Evolutionary conservation across 2,329 filamentous ascomycete species (phyloP).

Genomic region (Sporothrix pseudoabietina): DNA sequence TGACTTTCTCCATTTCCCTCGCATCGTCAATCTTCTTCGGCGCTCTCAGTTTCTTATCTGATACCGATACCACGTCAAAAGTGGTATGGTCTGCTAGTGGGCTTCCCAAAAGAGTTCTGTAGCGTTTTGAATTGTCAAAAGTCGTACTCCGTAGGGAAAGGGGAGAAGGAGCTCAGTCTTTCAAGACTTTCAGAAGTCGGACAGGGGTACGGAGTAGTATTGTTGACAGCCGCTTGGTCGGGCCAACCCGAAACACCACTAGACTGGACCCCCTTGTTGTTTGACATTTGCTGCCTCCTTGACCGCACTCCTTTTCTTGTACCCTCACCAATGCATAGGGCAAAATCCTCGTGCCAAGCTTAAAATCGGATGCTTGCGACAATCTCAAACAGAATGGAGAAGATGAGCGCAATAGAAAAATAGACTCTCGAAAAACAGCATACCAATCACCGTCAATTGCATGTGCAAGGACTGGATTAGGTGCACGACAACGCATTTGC

Average conservation of each 20-base stretch:
- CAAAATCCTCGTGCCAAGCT: not conserved
- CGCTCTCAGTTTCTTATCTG: constrained; percentile 12
- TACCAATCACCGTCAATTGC: not conserved
- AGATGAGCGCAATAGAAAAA: not conserved
- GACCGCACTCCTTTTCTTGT: constrained; percentile 18
- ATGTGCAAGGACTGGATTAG: not conserved
- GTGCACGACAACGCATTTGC: not conserved
- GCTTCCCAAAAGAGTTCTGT: not conserved
- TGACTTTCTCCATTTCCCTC: not conserved
- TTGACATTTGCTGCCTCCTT: not conserved
- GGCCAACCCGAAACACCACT: constrained; percentile 25
- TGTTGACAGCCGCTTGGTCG: constrained; percentile 1
- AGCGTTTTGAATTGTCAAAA: not conserved
- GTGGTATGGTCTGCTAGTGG: not conserved
- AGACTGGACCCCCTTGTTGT: not conserved
- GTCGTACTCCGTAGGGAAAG: not conserved
- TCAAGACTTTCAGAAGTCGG: no score
- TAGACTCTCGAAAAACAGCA: not conserved
- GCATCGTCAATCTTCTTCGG: not conserved
- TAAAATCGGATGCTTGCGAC: constrained; percentile 25
- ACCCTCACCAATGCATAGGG: not conserved
- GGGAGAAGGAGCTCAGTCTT: not conserved
- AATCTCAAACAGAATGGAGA: constrained; percentile 15
- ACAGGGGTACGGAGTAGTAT: not conserved
- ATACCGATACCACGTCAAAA: constrained; percentile 14